A percentile compares a stretch with the other conserved stretches of the same genome.
phyloP scores from a whole-genome alignment of 768 basidiomycete genomes.

The Rhizopogon rudus region DNA sequence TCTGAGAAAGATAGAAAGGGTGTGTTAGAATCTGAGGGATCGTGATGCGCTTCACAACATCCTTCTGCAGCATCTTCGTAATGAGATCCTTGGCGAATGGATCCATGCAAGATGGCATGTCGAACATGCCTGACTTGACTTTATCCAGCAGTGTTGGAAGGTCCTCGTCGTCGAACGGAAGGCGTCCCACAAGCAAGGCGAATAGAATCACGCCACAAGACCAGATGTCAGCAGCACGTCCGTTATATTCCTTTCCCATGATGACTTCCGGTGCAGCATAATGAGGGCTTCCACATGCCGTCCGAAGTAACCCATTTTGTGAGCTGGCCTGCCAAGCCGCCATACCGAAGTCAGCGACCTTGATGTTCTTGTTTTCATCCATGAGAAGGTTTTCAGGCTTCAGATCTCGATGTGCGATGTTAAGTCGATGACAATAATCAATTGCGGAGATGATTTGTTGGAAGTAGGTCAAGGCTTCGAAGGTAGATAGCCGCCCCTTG shows the following conservation, averaged over 20 bases:
- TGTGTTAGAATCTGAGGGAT: slow-evolving; percentile 77
- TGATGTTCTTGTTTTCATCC: slow-evolving; percentile 80
- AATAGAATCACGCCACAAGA: slow-evolving; percentile 93
- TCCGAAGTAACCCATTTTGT: slow-evolving; percentile 56
- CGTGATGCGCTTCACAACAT: slow-evolving; percentile 72
- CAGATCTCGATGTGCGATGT: slow-evolving; percentile 90
- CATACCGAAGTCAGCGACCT: slow-evolving; percentile 98
- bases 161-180: slow-evolving; percentile 95
- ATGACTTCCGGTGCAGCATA: slow-evolving; percentile 94
- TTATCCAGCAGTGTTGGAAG: slow-evolving; percentile 71
- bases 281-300: slow-evolving; percentile 92
- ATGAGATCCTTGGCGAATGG: slow-evolving; percentile 73
- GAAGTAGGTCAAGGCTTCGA: slow-evolving; percentile 82
- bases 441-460: slow-evolving; percentile 91
- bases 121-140: slow-evolving; percentile 68
- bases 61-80: slow-evolving; percentile 71
- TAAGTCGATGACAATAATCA: slow-evolving; percentile 91
- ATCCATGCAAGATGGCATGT: slow-evolving; percentile 70
- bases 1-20: slow-evolving; percentile 66
- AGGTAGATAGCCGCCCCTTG: slow-evolving; percentile 61
- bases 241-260: slow-evolving; percentile 77
- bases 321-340: slow-evolving; percentile 80
- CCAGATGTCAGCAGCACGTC: slow-evolving; percentile 91
- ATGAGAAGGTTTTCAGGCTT: slow-evolving; percentile 94
- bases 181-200: slow-evolving; percentile 76